Evolutionary conservation across 2,329 filamentous ascomycete genomes (phyloP).

Genomic region (Trichoderma gracile): DNA sequence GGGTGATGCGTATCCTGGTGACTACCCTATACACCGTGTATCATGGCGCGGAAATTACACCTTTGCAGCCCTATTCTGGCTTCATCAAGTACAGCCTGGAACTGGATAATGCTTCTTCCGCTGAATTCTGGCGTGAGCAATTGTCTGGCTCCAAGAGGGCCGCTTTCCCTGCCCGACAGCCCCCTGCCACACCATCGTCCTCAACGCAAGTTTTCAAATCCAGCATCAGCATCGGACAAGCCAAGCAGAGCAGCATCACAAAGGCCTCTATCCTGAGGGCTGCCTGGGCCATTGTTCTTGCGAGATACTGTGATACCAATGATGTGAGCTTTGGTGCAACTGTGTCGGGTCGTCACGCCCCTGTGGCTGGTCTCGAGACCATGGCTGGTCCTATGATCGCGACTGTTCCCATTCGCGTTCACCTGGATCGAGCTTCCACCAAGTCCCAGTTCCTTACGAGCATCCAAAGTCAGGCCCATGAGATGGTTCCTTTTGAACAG

Average conservation of each 20-base stretch:
- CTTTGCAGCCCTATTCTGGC: slow-evolving; percentile 38
- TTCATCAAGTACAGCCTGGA: slow-evolving; percentile 27
- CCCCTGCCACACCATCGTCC: background rate
- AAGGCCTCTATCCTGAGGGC: slow-evolving; percentile 28
- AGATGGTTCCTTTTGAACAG: slow-evolving; percentile 27
- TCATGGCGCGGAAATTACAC: slow-evolving; percentile 29
- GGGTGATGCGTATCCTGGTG: slow-evolving; percentile 23
- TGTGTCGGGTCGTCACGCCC: slow-evolving; percentile 32
- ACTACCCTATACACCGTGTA: slow-evolving; percentile 12
- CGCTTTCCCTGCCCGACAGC: slow-evolving; percentile 22
- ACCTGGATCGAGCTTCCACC: slow-evolving; percentile 33
- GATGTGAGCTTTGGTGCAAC: slow-evolving; percentile 36
- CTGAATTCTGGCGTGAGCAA: slow-evolving; percentile 20
- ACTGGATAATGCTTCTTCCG: slow-evolving; percentile 9
- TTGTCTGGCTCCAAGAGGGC: slow-evolving; percentile 19
- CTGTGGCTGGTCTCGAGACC: slow-evolving; percentile 30
- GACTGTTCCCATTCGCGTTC: slow-evolving; percentile 32
- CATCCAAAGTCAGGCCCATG: slow-evolving; percentile 26
- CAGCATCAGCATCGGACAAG: background rate
- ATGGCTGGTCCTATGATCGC: slow-evolving; percentile 34
- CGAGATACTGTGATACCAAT: slow-evolving; percentile 38
- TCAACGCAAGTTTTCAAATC: slow-evolving; percentile 2
- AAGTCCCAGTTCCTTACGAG: slow-evolving; percentile 46
- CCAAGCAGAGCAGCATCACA: slow-evolving; percentile 14
- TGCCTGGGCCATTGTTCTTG: slow-evolving; percentile 38